These are phyloP conservation scores for Trichoderma oligosporum DNA, from an alignment of 2,329 filamentous ascomycete genomes.

Conservation along the genomic window DNA sequence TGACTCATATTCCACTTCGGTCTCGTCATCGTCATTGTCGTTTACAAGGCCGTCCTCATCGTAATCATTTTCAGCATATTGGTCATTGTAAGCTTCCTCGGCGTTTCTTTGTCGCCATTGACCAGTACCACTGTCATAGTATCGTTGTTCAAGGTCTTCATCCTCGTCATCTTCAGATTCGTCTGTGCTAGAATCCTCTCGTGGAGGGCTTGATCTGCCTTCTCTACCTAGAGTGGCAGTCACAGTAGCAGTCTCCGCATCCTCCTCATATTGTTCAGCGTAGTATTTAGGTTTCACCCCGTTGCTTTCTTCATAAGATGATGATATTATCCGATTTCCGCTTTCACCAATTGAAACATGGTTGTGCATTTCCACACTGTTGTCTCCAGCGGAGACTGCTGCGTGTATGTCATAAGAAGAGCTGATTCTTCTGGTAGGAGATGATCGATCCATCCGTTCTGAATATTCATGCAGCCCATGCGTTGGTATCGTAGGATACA, in stretches of 20 bases:
- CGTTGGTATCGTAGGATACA: conserved; percentile 2
- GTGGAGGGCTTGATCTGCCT: conserved; percentile 6
- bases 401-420: conserved; percentile 2
- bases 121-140: conserved; percentile 1
- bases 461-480: neutral
- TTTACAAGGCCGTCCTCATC: neutral
- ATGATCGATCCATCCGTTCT: conserved; percentile 3
- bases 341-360: neutral
- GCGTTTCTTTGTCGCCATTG: neutral
- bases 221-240: conserved; percentile 11
- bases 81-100: neutral
- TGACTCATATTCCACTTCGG: conserved; percentile 28
- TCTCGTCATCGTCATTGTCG: neutral
- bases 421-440: conserved; percentile 2
- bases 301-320: neutral
- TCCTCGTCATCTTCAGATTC: conserved; percentile 1
- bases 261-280: conserved; percentile 2
- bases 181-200: neutral
- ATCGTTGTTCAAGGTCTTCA: neutral
- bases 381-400: neutral
- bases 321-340: neutral
- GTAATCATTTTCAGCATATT: neutral
- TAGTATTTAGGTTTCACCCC: neutral
- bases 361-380: neutral
- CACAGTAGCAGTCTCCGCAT: conserved; percentile 13